phyloP scores from a whole-genome alignment of 2,329 filamentous ascomycete genomes.

The Nemania bipapillata region DNA sequence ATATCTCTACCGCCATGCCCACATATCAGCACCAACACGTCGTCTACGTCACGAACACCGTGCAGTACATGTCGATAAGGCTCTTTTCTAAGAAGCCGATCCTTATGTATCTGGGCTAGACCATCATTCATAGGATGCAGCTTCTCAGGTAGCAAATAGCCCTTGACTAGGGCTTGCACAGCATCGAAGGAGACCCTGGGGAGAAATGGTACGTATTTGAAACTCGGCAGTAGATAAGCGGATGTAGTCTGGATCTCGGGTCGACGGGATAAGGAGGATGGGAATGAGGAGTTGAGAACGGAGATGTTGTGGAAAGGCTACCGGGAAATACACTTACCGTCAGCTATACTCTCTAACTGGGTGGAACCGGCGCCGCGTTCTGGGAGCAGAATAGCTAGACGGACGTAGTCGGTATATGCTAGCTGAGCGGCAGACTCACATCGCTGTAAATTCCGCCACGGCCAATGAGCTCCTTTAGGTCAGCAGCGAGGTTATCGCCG shows the following conservation, averaged over 20 bases:
- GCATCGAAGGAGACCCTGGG: slow-evolving; percentile 69
- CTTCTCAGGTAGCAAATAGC: slow-evolving; percentile 71
- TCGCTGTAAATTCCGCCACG: slow-evolving; percentile 73
- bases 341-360: slow-evolving; percentile 41
- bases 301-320: slow-evolving; percentile 87
- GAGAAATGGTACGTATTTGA: slow-evolving; percentile 80
- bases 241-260: slow-evolving; percentile 67
- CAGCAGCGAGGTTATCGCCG: slow-evolving; percentile 73
- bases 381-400: slow-evolving; percentile 35
- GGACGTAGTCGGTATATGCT: not conserved
- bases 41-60: slow-evolving; percentile 69
- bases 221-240: slow-evolving; percentile 82
- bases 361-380: slow-evolving; percentile 3
- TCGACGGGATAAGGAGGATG: slow-evolving; percentile 62
- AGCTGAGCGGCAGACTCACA: slow-evolving; percentile 58
- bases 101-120: slow-evolving; percentile 67
- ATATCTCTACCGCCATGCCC: slow-evolving; percentile 84
- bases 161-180: slow-evolving; percentile 69
- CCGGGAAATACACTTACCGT: slow-evolving; percentile 48
- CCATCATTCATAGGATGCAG: slow-evolving; percentile 71
- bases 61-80: slow-evolving; percentile 64
- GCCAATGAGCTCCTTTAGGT: slow-evolving; percentile 76
- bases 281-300: slow-evolving; percentile 79
- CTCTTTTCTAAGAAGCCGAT: slow-evolving; percentile 62
- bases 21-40: slow-evolving; percentile 85